phyloP scores from a whole-genome alignment of 1,284 basidiomycete genomes.

The Sporisorium sorghi region DNA sequence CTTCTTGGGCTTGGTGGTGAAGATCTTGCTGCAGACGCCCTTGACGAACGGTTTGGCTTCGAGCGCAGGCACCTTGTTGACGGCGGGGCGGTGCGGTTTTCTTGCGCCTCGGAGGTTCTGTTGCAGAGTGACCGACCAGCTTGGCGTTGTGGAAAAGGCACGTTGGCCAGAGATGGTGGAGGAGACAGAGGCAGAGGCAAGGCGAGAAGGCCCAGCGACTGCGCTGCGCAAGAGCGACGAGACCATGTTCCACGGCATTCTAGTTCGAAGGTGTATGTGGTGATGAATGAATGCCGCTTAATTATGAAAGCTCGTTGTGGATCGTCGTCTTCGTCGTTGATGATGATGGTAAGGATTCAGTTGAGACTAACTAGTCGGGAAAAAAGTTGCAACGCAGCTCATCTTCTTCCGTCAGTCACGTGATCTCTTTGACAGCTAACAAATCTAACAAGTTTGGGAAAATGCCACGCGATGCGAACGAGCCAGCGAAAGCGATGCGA shows the following conservation, averaged over 20 bases:
- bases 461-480: neutral
- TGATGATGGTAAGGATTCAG: neutral
- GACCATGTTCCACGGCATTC: conserved; percentile 22
- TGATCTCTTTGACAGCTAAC: conserved; percentile 1
- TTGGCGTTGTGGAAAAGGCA: conserved; percentile 57
- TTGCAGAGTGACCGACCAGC: conserved; percentile 59
- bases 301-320: neutral
- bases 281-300: neutral
- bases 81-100: conserved; percentile 68
- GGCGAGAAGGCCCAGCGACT: conserved; percentile 32
- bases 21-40: conserved; percentile 67
- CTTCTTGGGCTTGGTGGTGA: conserved; percentile 85
- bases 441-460: neutral
- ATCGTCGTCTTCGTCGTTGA: neutral
- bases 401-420: conserved; percentile 9
- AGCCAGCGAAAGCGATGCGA: neutral
- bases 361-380: neutral
- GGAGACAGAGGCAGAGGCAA: conserved; percentile 6
- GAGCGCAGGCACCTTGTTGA: conserved; percentile 66
- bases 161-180: conserved; percentile 6
- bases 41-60: conserved; percentile 67
- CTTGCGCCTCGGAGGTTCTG: conserved; percentile 68
- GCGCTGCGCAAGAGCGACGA: conserved; percentile 28
- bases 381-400: conserved; percentile 1
- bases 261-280: neutral